Conservation (phyloP, 2,329 filamentous ascomycete species). For the Tolypocladium sp. region DNA sequence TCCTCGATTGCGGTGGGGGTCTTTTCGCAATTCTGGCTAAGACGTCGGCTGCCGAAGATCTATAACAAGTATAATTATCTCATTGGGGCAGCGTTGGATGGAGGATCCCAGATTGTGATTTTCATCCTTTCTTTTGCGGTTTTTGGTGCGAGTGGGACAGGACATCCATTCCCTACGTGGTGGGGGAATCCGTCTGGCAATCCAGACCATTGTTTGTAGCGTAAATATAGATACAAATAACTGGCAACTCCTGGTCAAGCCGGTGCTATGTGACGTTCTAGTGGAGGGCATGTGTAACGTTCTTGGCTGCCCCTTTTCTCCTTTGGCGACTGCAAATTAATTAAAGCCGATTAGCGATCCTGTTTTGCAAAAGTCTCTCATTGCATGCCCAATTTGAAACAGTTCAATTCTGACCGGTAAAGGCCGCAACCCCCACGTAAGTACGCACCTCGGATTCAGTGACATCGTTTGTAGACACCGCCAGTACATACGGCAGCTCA, state of each 20-base stretch:
- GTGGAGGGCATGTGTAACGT: not conserved
- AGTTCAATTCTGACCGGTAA: no score
- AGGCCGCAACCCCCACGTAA: no score
- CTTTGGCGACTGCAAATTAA: no score
- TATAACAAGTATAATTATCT: slow-evolving; percentile 19
- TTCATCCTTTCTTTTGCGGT: slow-evolving; percentile 18
- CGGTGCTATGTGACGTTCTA: not conserved
- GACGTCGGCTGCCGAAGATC: slow-evolving; percentile 11
- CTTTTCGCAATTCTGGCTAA: slow-evolving; percentile 16
- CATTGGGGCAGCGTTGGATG: slow-evolving; percentile 15
- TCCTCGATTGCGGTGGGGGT: slow-evolving; percentile 22
- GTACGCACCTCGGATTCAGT: no score
- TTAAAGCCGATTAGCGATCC: not conserved
- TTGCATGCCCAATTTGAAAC: no score
- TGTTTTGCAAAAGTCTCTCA: not conserved
- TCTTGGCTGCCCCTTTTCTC: no score
- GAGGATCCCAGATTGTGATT: slow-evolving; percentile 15
- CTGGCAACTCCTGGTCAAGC: not conserved
- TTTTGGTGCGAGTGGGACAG: slow-evolving; percentile 11
- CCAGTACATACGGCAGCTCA: no score
- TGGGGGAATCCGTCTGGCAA: slow-evolving; percentile 10
- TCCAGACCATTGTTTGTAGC: slow-evolving; percentile 8
- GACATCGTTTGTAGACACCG: no score
- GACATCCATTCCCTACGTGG: slow-evolving; percentile 10
- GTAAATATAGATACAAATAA: not conserved